A percentile compares a stretch with the other conserved stretches of the same genome.
These are phyloP conservation scores for Teratosphaeriaceae sp. DNA, from an alignment of 2,329 filamentous ascomycete species.

Conservation along the genomic window DNA sequence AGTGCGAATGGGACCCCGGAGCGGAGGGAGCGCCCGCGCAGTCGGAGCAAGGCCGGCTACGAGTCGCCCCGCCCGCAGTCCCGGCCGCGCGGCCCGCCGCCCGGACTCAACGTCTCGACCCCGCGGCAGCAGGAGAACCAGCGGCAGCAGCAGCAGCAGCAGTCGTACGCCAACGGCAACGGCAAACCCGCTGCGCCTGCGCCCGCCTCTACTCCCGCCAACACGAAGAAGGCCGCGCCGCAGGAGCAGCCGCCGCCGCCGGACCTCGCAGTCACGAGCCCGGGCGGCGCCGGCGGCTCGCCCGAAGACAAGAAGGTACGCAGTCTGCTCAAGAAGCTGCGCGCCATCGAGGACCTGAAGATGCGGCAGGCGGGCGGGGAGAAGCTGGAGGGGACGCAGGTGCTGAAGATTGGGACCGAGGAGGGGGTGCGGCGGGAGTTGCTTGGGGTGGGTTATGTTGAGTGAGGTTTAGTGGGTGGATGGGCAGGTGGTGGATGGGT, in stretches of 20 bases:
- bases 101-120: conserved; percentile 4
- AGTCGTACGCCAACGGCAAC: conserved; percentile 15
- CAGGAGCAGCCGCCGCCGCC: too few relatives aligned
- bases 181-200: conserved; percentile 7
- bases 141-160: conserved; percentile 24
- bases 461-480: too few relatives aligned
- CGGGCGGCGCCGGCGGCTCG: conserved; percentile 52
- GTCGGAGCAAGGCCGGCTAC: conserved; percentile 25
- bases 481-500: too few relatives aligned
- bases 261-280: conserved; percentile 48
- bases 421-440: conserved; percentile 77
- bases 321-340: conserved; percentile 91
- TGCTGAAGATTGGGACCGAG: conserved; percentile 97
- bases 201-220: conserved; percentile 12
- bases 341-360: conserved; percentile 95
- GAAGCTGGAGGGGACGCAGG: conserved; percentile 95
- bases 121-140: conserved; percentile 19
- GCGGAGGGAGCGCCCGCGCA: conserved; percentile 25
- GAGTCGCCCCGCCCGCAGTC: conserved; percentile 23
- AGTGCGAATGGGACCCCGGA: conserved; percentile 24
- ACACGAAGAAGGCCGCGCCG: too few relatives aligned
- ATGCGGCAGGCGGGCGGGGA: conserved; percentile 92
- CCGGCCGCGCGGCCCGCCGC: conserved; percentile 23
- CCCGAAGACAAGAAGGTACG: conserved; percentile 93
- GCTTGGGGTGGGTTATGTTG: conserved; percentile 21